Percentiles rank a stretch among this genome's conserved stretches.
These are phyloP conservation scores for Mesembryanthemum crystallinum DNA, from an alignment of 148 eudicot genomes.

Conservation along the genomic window DNA sequence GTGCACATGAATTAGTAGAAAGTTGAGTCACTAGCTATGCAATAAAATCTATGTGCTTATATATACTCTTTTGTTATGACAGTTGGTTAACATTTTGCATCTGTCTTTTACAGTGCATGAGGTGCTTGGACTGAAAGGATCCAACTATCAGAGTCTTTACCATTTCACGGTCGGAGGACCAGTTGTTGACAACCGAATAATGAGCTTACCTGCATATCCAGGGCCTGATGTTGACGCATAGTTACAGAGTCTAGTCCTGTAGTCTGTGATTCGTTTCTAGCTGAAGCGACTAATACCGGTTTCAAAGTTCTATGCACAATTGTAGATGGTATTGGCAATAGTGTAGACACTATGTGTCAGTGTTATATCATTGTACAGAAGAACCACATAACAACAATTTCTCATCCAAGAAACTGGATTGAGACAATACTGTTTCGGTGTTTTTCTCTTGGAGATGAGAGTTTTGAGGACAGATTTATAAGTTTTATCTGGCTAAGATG, in stretches of 20 bases:
- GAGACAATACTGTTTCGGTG: not conserved
- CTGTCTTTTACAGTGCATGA: slow-evolving; percentile 63
- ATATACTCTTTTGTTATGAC: not conserved
- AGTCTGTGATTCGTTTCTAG: not conserved
- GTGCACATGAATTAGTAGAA: too few relatives aligned
- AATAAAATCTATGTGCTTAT: not conserved
- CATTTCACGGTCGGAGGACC: slow-evolving; percentile 90
- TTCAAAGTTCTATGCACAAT: not conserved
- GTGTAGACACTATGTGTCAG: not conserved
- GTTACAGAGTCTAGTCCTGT: not conserved
- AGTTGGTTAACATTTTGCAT: not conserved
- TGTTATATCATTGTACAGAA: not conserved
- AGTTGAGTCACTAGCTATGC: not conserved
- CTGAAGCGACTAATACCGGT: too few relatives aligned
- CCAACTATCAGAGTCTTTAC: slow-evolving; percentile 73
- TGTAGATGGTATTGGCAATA: not conserved
- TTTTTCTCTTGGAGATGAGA: not conserved
- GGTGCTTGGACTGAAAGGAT: slow-evolving; percentile 70
- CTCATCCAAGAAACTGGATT: not conserved
- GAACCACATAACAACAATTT: not conserved
- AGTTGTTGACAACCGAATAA: slow-evolving; percentile 78
- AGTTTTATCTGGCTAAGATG: not conserved
- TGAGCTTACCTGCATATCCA: slow-evolving; percentile 94
- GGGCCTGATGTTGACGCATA: slow-evolving; percentile 66
- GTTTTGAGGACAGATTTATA: not conserved